These are phyloP conservation scores for Acanthamoeba triangularis DNA, from an alignment of 208 protist genomes.

Conservation along the genomic window DNA sequence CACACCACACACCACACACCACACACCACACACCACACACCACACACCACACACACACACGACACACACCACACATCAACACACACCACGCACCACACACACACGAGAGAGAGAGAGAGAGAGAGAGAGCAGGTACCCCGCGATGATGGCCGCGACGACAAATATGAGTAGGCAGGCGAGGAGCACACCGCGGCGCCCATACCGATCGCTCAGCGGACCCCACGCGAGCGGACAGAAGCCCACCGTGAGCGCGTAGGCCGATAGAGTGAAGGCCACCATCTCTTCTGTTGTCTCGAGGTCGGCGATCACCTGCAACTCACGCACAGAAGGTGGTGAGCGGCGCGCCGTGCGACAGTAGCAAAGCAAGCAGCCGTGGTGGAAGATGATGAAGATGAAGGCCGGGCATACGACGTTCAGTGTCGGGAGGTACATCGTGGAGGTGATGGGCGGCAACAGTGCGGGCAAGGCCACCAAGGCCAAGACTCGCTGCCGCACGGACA, in stretches of 20 bases:
- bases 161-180: not conserved
- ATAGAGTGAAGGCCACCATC: slow-evolving; percentile 30
- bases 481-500: not conserved
- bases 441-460: not conserved
- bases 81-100: too few species aligned
- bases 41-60: too few species aligned
- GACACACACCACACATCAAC: too few species aligned
- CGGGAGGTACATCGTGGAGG: slow-evolving; percentile 18
- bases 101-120: not conserved
- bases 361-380: too few species aligned
- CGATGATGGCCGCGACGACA: not conserved
- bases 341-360: too few species aligned
- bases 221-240: not conserved
- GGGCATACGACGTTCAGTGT: not conserved
- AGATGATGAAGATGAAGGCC: not conserved
- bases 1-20: too few species aligned
- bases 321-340: not conserved
- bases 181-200: not conserved
- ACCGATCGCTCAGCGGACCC: slow-evolving; percentile 33
- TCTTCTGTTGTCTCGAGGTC: slow-evolving; percentile 10
- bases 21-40: too few species aligned
- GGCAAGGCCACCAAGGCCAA: not conserved
- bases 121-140: not conserved
- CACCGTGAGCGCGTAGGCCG: not conserved
- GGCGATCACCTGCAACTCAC: not conserved